Evolutionary conservation across 108 stramenopile genomes (phyloP), one percentile per base, ranked within the genome.

Genomic region (Tribonema minus): DNA sequence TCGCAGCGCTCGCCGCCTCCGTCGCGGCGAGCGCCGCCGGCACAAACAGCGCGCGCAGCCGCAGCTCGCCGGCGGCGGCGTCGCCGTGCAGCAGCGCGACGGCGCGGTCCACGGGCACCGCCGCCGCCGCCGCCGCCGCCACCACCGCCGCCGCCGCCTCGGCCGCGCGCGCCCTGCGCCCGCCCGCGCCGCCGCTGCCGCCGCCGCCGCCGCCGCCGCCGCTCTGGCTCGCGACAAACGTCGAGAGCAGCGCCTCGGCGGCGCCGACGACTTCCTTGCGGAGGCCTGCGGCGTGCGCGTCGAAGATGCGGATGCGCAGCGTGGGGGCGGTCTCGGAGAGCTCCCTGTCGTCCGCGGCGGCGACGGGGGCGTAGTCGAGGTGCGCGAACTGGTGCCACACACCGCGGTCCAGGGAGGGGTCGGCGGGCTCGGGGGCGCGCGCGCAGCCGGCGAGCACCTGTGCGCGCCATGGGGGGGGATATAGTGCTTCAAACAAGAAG

Each of bases 341-440:
- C 33, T 62, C 5, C 6, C 28, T 62, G 23, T 72, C 58, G 7
- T 63, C 35, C 0, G 37, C 20, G 12, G 61, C n/a, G 7, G 3
- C 20, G 12, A 64, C 61, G 1, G 27, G 61, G 33, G 30, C 29
- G 72, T 33, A 72, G 27, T 72, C 72, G 37, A 72, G 59, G 36
- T 72, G 40, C 3, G 54, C 7, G 29, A 72, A 72, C 61, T 72
- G 59, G 62, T 72, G 72, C 3, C 59, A 72, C 29, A 72, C 25
- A 29, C 61, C 58, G 15, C 62, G 29, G 62, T 72, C 72, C 9
- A 61, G 62, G 37, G 59, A 36, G 1, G 31, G 61, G 62, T 63
- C 32, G 28, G 1, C 25, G 5, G n/a, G 7, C 59, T 72, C 72
- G 28, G 26, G 72, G 2, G 30, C 61, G 7, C 72, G 28, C 3